Conservation (phyloP, 176 grass and related monocot species). For the Eremochloa ophiuroides region DNA sequence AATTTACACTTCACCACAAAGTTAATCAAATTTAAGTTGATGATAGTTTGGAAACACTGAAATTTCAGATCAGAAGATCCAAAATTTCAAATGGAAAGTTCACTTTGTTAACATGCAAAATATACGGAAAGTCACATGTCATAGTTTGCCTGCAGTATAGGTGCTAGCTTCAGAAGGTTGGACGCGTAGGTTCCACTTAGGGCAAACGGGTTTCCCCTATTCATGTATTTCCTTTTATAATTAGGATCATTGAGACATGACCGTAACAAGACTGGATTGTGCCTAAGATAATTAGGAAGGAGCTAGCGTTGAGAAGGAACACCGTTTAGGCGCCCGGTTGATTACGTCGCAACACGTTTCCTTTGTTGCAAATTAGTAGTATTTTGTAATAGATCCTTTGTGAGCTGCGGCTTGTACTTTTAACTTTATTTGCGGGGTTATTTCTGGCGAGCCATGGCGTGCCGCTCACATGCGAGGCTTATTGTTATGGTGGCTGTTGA, state of each 20-base stretch:
- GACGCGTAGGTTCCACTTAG: neutral
- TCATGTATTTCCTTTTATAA: neutral
- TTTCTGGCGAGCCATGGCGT: too few relatives aligned
- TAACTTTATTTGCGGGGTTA: too few relatives aligned
- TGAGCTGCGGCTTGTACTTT: too few relatives aligned
- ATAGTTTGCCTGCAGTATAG: neutral
- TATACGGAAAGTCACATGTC: neutral
- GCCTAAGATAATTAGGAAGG: neutral
- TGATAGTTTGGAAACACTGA: neutral
- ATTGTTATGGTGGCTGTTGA: too few relatives aligned
- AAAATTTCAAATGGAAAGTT: neutral
- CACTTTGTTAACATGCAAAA: neutral
- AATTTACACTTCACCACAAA: neutral
- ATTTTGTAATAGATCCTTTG: too few relatives aligned
- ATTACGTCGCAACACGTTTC: too few relatives aligned
- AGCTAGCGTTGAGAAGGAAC: too few relatives aligned
- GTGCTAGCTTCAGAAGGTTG: neutral
- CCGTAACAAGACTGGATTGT: neutral
- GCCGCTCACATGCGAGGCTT: too few relatives aligned
- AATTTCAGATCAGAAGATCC: constrained; percentile 6
- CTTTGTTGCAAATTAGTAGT: too few relatives aligned
- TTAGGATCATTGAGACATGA: neutral
- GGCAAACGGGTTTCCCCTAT: too few relatives aligned
- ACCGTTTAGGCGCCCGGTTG: too few relatives aligned
- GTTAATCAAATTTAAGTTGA: neutral